Evolutionary conservation across 2,329 filamentous ascomycete species (phyloP), one percentile per base, ranked within the genome.

Genomic region (Mollisiaceae sp.): DNA sequence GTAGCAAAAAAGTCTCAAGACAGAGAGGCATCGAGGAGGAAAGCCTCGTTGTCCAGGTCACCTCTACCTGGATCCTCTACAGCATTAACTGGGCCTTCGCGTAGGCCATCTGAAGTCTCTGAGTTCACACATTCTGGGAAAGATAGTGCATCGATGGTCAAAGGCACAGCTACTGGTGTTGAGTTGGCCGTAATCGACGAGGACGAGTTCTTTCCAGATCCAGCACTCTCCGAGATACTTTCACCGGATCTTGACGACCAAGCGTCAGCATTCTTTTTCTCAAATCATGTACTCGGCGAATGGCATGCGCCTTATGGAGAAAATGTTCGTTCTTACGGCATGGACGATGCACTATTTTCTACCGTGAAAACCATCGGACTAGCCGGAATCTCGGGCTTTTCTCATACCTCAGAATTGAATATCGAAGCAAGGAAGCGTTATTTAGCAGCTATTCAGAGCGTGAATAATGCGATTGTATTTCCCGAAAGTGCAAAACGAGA

Each of bases 351-450:
- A 18, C 78, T 82, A 38, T 80, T 82, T 27, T 36, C 63, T 11
- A 82, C 82, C 70, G 82, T 85, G 78, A 81, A 81, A 2, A 83
- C 83, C 8, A 82, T 85, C 2, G 83, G 83, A 12, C 76, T 85
- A 15, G 79, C 82, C 47, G 82, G 82, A 22, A 74, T 84, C 36
- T 81, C 83, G 15, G 79, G 82, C 68, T 75, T 36, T 38, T 36
- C 43, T 24, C 56, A 62, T 9, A 43, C 63, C 27, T 68, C 72
- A 2, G 76, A 79, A 22, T 77, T 81, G 8, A 79, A 83, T 74
- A 77, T 78, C 8, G 78, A 78, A 58, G 82, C 83, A 8, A 79
- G 79, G 11, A 80, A 82, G 68, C 82, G 79, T 68, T 85, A 85
- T 68, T 79, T 79, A 8, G 79, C 79, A 8, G 83, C 83, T 8